Evolutionary conservation across 2,329 filamentous ascomycete genomes (phyloP).

Genomic region (Venturia pyrina): DNA sequence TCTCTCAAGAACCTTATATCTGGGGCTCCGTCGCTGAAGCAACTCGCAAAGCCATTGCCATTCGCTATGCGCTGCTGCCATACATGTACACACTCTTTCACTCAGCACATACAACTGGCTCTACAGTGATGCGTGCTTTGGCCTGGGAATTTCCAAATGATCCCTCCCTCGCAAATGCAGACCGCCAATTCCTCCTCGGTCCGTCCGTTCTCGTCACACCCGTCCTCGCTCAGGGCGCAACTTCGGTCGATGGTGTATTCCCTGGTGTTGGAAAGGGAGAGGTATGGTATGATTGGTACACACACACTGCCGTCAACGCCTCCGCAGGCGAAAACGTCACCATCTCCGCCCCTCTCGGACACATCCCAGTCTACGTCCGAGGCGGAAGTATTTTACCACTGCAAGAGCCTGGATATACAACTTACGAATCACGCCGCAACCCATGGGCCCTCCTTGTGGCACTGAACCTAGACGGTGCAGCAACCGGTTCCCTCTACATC

Average conservation of each 20-base stretch:
- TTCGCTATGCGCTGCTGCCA: constrained; percentile 60
- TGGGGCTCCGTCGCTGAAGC: constrained; percentile 59
- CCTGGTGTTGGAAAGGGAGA: constrained; percentile 51
- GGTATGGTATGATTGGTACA: constrained; percentile 75
- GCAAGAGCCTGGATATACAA: constrained; percentile 60
- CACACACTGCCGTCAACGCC: constrained; percentile 43
- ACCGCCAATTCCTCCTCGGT: constrained; percentile 68
- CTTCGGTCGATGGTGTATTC: constrained; percentile 56
- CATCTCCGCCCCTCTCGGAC: constrained; percentile 50
- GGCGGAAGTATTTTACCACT: constrained; percentile 58
- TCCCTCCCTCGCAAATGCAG: constrained; percentile 55
- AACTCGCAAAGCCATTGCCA: constrained; percentile 54
- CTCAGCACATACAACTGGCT: constrained; percentile 52
- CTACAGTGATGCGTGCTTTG: constrained; percentile 58
- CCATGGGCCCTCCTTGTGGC: constrained; percentile 60
- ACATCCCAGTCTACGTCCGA: constrained; percentile 63
- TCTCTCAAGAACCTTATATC: constrained; percentile 59
- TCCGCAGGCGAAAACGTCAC: constrained; percentile 47
- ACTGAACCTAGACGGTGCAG: constrained; percentile 43
- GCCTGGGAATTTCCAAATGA: constrained; percentile 64
- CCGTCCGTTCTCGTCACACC: constrained; percentile 53
- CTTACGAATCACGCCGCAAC: constrained; percentile 49
- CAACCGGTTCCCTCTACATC: constrained; percentile 55
- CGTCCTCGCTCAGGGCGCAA: constrained; percentile 51
- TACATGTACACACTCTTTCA: constrained; percentile 71